These are phyloP conservation scores for Rhododendron kiyosumense DNA, from an alignment of 148 eudicot species.

Conservation along the genomic window DNA sequence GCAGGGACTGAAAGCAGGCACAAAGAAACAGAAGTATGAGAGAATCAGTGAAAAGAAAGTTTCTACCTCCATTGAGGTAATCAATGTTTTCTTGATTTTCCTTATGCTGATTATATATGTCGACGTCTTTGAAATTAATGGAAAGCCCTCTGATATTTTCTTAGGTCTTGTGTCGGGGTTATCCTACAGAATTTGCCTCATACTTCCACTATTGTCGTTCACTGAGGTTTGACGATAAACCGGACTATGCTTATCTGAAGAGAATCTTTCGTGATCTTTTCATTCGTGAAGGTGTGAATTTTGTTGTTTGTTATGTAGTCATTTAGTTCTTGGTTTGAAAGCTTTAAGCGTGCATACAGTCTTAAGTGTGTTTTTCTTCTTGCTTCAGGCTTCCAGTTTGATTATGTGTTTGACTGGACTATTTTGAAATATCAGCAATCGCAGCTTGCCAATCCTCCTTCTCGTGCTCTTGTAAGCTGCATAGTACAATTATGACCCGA, in stretches of 20 bases:
- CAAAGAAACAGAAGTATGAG: conserved; percentile 80
- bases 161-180: conserved; percentile 81
- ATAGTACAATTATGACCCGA: neutral
- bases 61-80: conserved; percentile 76
- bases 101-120: neutral
- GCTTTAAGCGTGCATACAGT: neutral
- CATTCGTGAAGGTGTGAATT: conserved; percentile 73
- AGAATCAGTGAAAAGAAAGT: conserved; percentile 87
- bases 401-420: conserved; percentile 55
- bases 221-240: conserved; percentile 82
- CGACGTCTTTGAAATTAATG: neutral
- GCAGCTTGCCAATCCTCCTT: conserved; percentile 68
- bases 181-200: conserved; percentile 85
- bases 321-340: neutral
- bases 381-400: conserved; percentile 70
- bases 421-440: conserved; percentile 54
- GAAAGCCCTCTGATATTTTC: conserved; percentile 4
- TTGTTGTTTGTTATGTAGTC: neutral
- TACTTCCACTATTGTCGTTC: conserved; percentile 87
- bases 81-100: neutral
- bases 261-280: conserved; percentile 85
- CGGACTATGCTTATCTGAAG: conserved; percentile 86
- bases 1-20: conserved; percentile 93
- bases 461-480: conserved; percentile 68
- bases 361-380: neutral